These are phyloP conservation scores for Cenchrus americanus DNA, from an alignment of 176 grass and related monocot genomes.

Conservation along the genomic window DNA sequence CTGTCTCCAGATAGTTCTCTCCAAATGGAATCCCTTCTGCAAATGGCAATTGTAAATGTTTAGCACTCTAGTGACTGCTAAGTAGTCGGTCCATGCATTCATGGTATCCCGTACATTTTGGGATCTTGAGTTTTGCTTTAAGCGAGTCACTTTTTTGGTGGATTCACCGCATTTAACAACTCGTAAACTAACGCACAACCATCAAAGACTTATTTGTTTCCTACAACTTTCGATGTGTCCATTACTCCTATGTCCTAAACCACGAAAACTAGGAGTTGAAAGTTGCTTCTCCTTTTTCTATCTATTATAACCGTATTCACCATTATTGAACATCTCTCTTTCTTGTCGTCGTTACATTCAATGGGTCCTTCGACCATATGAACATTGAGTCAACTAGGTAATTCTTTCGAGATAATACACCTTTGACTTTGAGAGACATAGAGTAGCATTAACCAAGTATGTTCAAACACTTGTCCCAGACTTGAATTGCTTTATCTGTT, in stretches of 20 bases:
- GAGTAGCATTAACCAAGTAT: background rate
- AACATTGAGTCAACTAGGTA: conserved; percentile 97
- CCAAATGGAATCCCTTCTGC: background rate
- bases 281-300: conserved; percentile 9
- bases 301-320: conserved; percentile 6
- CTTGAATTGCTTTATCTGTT: conserved; percentile 36
- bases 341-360: conserved; percentile 83
- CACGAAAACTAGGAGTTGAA: conserved; percentile 15
- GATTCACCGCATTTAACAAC: conserved; percentile 17
- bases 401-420: conserved; percentile 22
- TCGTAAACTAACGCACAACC: background rate
- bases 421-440: conserved; percentile 19
- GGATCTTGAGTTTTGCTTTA: background rate
- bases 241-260: conserved; percentile 24
- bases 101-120: background rate
- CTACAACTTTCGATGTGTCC: background rate
- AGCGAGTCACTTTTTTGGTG: background rate
- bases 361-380: conserved; percentile 97
- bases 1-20: conserved; percentile 22
- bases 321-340: conserved; percentile 22
- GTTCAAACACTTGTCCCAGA: conserved; percentile 5
- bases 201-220: conserved; percentile 27
- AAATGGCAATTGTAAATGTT: no score
- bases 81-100: conserved; percentile 7
- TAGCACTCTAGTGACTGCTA: conserved; percentile 3